Base-by-base conservation (phyloP, 305 asterid species). In the Fraxinus baroniana region DNA sequence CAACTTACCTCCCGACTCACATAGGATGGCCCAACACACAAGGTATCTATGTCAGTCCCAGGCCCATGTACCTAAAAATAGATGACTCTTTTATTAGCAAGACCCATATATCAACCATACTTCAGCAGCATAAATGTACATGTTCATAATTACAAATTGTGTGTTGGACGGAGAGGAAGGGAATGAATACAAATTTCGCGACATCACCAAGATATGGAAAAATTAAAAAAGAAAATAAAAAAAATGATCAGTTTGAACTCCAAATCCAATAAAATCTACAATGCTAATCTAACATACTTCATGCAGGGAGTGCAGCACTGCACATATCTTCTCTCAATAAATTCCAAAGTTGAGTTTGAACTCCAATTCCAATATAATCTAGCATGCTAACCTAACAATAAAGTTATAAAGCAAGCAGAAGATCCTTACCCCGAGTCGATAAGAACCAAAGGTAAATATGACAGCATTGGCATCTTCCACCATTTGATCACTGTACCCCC, bases 11-110 rank as follows among this genome's bases (percentile, higher is more conserved):
- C 94, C 77, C 98, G 89, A 85, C 82, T 92, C 86, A 94, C 91
- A 78, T 96, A 96, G 26, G 97, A 91, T 71, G 99, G 99, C 76
- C 99, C 99, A 74, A 96, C 83, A 87, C 99, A 96, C 83, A 96
- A 85, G 8, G 99, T 90, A 81, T 96, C 99, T 52, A 81, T 91
- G 83, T 93, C 99, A 55, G 98, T 92, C 82, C 95, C 99, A 87
- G 99, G 99, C 62, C 97, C 97, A 85, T 94, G 98, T 70, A 96
- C 99, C 98, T 96, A 83, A 7, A 44, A 44, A 44, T 10, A 44
- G 52, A 44, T 4, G 2, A 10, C 17, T 44, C 52, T 44, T 44
- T 44, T 44, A 10, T 44, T 44, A 44, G 17, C 17, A 44, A 44
- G 52, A 44, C 52, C 17, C 52, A 10, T 44, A 44, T 44, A 44